Conservation (phyloP, 768 basidiomycete genomes). For the Termitomyces titanicus region DNA sequence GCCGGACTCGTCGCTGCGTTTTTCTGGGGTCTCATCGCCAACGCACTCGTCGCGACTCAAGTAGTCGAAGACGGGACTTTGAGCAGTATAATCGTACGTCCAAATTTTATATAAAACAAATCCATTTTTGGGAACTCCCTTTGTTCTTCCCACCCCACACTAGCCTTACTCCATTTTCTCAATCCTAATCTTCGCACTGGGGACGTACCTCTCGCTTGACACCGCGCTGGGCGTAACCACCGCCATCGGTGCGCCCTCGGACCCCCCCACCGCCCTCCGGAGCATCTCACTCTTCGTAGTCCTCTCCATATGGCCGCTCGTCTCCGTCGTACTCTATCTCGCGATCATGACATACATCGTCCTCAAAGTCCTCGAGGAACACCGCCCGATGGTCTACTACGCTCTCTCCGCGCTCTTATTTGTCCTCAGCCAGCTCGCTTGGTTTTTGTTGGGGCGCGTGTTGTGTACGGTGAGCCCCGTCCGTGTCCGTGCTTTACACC, state of each 20-base stretch:
- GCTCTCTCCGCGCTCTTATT: constrained; percentile 72
- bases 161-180: constrained; percentile 66
- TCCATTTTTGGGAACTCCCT: no score
- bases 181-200: constrained; percentile 61
- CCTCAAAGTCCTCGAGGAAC: constrained; percentile 70
- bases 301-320: constrained; percentile 68
- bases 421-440: constrained; percentile 75
- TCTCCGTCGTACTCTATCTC: constrained; percentile 58
- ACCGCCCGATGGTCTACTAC: constrained; percentile 78
- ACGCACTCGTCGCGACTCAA: constrained; percentile 81
- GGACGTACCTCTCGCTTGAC: constrained; percentile 85
- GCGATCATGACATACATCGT: constrained; percentile 80
- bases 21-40: constrained; percentile 78
- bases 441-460: constrained; percentile 74
- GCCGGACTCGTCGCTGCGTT: constrained; percentile 71
- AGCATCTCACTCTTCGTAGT: constrained; percentile 80
- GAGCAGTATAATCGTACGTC: constrained; percentile 59
- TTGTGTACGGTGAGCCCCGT: constrained; percentile 56
- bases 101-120: no score
- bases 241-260: constrained; percentile 52
- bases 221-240: constrained; percentile 64
- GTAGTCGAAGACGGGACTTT: constrained; percentile 89
- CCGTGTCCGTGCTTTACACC: neutral
- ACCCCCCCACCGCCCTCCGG: constrained; percentile 51
- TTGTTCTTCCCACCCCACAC: no score